Evolutionary conservation across 768 basidiomycete genomes (phyloP).

Genomic region (Suillus tomentosus): DNA sequence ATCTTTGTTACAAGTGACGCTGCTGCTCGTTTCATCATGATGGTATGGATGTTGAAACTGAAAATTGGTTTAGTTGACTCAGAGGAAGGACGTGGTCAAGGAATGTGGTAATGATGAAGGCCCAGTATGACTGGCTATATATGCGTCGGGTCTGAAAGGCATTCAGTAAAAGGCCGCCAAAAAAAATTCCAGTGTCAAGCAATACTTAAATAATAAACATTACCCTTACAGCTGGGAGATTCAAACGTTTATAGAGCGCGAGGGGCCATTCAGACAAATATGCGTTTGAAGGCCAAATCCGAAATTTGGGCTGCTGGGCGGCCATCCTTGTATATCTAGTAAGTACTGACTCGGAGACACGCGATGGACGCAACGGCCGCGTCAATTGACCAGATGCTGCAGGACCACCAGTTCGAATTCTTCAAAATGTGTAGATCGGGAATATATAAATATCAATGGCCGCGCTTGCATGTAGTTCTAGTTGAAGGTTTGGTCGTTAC

Average conservation of each 20-base stretch:
- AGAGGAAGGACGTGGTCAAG: background rate
- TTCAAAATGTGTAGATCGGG: too few species aligned
- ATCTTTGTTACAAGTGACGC: background rate
- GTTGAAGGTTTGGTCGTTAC: too few species aligned
- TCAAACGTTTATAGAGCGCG: background rate
- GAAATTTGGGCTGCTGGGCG: background rate
- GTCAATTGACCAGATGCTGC: too few species aligned
- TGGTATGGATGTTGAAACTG: background rate
- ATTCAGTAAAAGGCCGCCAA: background rate
- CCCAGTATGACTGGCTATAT: background rate
- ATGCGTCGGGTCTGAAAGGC: background rate
- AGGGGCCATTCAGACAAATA: background rate
- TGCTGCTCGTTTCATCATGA: background rate
- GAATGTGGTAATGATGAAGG: background rate
- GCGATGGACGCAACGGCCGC: too few species aligned
- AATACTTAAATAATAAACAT: background rate
- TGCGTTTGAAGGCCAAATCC: background rate
- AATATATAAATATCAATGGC: too few species aligned
- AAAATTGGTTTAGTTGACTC: background rate
- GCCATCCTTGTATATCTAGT: too few species aligned
- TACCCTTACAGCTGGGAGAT: background rate
- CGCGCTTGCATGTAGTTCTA: too few species aligned
- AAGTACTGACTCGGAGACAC: too few species aligned
- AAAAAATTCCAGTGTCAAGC: background rate
- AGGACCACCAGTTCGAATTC: too few species aligned